Base-by-base conservation (phyloP, 2,329 filamentous ascomycete species). In the Stachybotrys echinatus region DNA sequence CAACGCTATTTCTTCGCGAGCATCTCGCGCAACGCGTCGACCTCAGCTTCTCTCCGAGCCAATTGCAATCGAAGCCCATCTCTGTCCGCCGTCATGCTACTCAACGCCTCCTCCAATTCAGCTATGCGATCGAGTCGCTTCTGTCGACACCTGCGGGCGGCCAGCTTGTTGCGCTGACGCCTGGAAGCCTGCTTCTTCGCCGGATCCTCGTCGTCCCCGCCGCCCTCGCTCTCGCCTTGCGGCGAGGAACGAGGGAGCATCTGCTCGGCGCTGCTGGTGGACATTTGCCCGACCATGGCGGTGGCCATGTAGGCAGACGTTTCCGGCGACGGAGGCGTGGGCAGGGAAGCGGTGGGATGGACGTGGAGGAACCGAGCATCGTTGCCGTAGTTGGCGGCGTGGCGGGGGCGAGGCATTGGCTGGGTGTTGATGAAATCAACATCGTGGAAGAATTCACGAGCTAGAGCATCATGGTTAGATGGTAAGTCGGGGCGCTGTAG, bases 101-200 rank as follows among this genome's bases (percentile, higher is more conserved):
- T 76, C 40, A 89, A 68, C 19, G 80, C 76, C 8, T 69, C 65
- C 64, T 88, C 84, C 27, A 89, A 73, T 53, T 81, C 77, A 22
- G 68, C 69, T 64, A 87, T 80, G 53, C 83, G 81, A 58, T 88
- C 84, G 31, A 88, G 74, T 43, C 84, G 80, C 64, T 85, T 86
- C 63, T 88, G 84, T 22, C 85, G 81, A 62, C 87, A 88, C 53
- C 85, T 83, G 53, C 83, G 77, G 23, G 85, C 85, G n/a, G 85
- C 85, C 53, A 87, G 74, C 14, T 84, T 88, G 65, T 89, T 88
- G 53, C 81, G 78, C 53, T 81, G 79, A 23, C 85, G 82, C 65
- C 87, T 87, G 60, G 74, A 60, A 18, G 65, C 65, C 27, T 63
- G 56, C 22, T 55, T 53, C 4, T 54, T 54, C 17, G 56, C 50